Base-by-base conservation (phyloP, 176 grass and related monocot genomes). In the Bothriochloa decipiens region DNA sequence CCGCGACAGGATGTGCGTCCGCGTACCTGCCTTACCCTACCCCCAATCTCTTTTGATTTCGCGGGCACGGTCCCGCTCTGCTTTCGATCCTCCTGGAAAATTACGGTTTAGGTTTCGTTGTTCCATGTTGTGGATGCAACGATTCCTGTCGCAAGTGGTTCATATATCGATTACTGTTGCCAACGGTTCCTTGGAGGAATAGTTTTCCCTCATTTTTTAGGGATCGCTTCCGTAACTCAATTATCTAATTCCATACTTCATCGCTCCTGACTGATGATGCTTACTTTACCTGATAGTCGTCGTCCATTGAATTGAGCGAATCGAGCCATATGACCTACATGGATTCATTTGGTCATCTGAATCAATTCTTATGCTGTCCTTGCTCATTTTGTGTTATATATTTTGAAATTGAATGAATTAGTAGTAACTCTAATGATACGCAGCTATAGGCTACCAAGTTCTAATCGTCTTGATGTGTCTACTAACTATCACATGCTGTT, bases 1-100 rank as follows among this genome's bases (percentile, higher is more conserved):
- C 84, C 93, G 96, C 58, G 93, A 98, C 4, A 89, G 85, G 90
- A 89, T 98, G 96, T 98, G 82, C 65, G 93, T 14, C 26, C 2
- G 12, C 46, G 3, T 1, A 15, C 11, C 40, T 14, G 2, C 55
- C 57, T 22, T 23, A 61, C 18, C 84, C 18, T 55, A 10, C 11
- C 9, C n/a, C 22, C 7, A 20, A 60, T 26, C n/a, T 62, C n/a
- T 62, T 62, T 61, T 2, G 47, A 20, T 55, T 22, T 18, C 9
- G 16, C 16, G 8, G 27, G 3, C 27, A 1, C 4, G 72, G 25
- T 52, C 26, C 26, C 4, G 8, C 46, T 49, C 45, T 53, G 43
- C 0, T 20, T 11, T 70, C 17, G 65, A 65, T 72, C 22, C 53
- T 32, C 9, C 53, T 20, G 65, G 14, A 11, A 57, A 71, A 47